Base-by-base conservation (phyloP, 371 early-diverging fungal genomes). In the Actinomortierella wolfii region DNA sequence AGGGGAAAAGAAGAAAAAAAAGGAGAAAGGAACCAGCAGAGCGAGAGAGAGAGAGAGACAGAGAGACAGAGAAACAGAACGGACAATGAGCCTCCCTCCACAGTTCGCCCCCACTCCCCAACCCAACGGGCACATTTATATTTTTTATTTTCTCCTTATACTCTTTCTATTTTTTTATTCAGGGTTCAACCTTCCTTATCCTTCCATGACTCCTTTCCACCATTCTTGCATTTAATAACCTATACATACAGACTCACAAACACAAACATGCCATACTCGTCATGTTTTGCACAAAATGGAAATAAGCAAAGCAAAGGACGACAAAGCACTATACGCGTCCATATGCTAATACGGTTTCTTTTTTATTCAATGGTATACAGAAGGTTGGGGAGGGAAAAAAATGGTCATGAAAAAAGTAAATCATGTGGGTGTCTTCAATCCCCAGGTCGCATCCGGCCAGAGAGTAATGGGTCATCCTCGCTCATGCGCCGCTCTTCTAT, bases 401-500 rank as follows among this genome's bases (percentile, higher is more conserved):
- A 13, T 44, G 44, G 15, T 13, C 6, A 44, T 44, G 44, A 6
- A 20, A 44, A 13, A 44, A 13, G 44, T 5, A 13, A 44, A 44
- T 2, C 2, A n/a, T 44, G 44, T 6, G 44, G 25, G 9, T 34
- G 11, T 34, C 34, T 34, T 34, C 34, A 54, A 24, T 54, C 54
- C 41, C 23, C 41, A 14, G 42, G 14, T 14, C 53, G 25, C 58
- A 57, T 46, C 47, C 59, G 63, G 17, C 71, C 65, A 11, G 73
- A 47, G 17, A 66, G 47, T 28, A 62, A 41, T 4, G 73, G 67
- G 24, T 73, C 73, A 45, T 73, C 73, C 13, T 73, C 67, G 29
- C 66, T 73, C 49, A 59, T 23, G 56, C 73, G 49, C 23, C 67
- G 62, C 18, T 73, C 73, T 8, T 66, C 73, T 43, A 66, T 15